Conservation (phyloP, 2,329 filamentous ascomycete species). For the Emericellopsis atlantica region DNA sequence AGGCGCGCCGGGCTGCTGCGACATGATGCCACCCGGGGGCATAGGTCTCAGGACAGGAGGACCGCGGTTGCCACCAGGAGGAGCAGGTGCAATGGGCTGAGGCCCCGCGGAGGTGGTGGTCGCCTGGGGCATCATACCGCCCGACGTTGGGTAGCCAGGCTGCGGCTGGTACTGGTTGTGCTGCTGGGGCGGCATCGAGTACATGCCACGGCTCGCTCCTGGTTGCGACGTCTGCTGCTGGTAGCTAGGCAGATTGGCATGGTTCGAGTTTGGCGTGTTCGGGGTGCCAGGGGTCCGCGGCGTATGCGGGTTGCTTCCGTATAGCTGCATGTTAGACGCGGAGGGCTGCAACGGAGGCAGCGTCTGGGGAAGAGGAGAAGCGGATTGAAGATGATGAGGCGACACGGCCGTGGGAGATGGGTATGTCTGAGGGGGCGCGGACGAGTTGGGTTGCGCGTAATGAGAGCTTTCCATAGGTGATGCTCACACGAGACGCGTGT, state of each 20-base stretch:
- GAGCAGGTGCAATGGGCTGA: conserved; percentile 65
- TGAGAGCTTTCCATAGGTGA: conserved; percentile 23
- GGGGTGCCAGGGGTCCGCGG: conserved; percentile 51
- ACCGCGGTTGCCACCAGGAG: conserved; percentile 43
- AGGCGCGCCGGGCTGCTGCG: conserved; percentile 36
- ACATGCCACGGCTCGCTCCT: conserved; percentile 32
- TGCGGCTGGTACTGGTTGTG: conserved; percentile 43
- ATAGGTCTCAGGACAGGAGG: conserved; percentile 56
- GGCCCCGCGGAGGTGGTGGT: conserved; percentile 57
- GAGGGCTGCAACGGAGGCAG: conserved; percentile 42
- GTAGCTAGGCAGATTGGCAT: conserved; percentile 38
- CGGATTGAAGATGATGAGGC: conserved; percentile 36
- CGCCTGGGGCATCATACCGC: conserved; percentile 53
- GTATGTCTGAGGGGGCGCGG: conserved; percentile 33
- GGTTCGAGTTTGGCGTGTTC: conserved; percentile 42
- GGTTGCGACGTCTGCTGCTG: conserved; percentile 37
- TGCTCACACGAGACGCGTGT: conserved; percentile 39
- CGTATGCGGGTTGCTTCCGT: conserved; percentile 48
- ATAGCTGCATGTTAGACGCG: conserved; percentile 29
- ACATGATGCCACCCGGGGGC: conserved; percentile 53
- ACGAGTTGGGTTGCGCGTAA: conserved; percentile 22
- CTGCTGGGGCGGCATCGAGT: conserved; percentile 35
- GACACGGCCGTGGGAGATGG: conserved; percentile 38
- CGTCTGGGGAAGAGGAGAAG: conserved; percentile 36
- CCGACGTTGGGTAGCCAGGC: conserved; percentile 41